Percentiles rank a stretch among this genome's conserved stretches.
These are phyloP conservation scores for Globisporangium abappressorium DNA, from an alignment of 352 stramenopile genomes.

Conservation along the genomic window DNA sequence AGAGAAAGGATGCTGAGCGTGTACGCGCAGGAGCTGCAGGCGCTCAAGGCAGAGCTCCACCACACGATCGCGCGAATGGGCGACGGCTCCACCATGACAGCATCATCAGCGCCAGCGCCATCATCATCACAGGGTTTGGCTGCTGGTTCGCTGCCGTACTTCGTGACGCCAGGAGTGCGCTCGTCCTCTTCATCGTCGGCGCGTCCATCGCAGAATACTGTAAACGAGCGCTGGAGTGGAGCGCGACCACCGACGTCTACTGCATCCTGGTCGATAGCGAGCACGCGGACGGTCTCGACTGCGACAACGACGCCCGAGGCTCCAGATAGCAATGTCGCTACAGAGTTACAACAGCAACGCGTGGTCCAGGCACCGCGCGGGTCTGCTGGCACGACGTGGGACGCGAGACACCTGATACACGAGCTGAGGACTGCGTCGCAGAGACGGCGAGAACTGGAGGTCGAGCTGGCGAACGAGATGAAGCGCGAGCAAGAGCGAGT, in stretches of 20 bases:
- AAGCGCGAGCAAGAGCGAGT: constrained; percentile 19
- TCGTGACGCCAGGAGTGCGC: constrained; percentile 6
- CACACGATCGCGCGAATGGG: constrained; percentile 39
- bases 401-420: constrained; percentile 28
- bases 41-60: constrained; percentile 61
- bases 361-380: not conserved
- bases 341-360: not conserved
- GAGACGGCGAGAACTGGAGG: constrained; percentile 31
- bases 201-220: not conserved
- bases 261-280: constrained; percentile 8
- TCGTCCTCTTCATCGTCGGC: not conserved
- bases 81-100: constrained; percentile 3
- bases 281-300: constrained; percentile 14
- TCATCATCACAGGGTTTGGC: not conserved
- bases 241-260: not conserved
- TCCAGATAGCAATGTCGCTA: not conserved
- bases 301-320: not conserved
- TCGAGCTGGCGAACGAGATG: constrained; percentile 34
- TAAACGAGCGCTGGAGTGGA: not conserved
- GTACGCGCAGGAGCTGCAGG: constrained; percentile 49
- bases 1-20: constrained; percentile 12
- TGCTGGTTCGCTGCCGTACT: not conserved
- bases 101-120: not conserved
- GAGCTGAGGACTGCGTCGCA: constrained; percentile 37
- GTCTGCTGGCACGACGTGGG: constrained; percentile 11